Conservation (phyloP, 2,329 filamentous ascomycete species). For the Trichoderma sp. region DNA sequence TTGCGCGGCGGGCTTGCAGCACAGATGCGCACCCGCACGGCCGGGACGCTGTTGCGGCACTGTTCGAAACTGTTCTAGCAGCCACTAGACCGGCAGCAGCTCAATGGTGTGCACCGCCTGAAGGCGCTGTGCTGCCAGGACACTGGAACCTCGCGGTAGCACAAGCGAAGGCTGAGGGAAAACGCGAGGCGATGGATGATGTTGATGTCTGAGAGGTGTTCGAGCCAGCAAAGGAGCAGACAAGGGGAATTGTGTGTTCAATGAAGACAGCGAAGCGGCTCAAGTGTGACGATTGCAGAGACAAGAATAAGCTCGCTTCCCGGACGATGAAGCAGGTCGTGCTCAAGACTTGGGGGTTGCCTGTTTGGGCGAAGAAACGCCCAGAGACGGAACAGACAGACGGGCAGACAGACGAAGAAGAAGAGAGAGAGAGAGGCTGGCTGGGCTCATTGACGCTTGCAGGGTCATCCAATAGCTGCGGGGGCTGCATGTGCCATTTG, state of each 20-base stretch:
- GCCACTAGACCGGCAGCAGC: constrained; percentile 13
- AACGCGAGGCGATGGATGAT: neutral
- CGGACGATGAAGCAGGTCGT: neutral
- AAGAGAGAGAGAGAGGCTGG: neutral
- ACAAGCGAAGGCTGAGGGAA: neutral
- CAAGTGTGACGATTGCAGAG: neutral
- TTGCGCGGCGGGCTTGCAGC: neutral
- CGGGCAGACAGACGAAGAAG: neutral
- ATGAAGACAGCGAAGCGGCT: neutral
- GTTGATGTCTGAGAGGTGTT: neutral
- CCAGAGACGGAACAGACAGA: neutral
- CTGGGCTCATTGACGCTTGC: neutral
- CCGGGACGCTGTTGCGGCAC: neutral
- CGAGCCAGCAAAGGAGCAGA: neutral
- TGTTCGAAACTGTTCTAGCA: neutral
- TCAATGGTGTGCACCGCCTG: too few species aligned
- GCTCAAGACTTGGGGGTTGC: too few species aligned
- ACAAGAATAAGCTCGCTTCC: neutral
- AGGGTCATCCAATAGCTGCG: too few species aligned
- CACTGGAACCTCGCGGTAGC: too few species aligned
- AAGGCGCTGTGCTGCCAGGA: neutral
- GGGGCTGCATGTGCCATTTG: too few species aligned
- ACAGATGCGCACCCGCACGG: neutral
- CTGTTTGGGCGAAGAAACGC: too few species aligned
- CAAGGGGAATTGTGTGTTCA: neutral